Evolutionary conservation across 192 early-diverging fungal genomes (phyloP), one percentile per base, ranked within the genome.

Genomic region (Paraglomus brasilianum): DNA sequence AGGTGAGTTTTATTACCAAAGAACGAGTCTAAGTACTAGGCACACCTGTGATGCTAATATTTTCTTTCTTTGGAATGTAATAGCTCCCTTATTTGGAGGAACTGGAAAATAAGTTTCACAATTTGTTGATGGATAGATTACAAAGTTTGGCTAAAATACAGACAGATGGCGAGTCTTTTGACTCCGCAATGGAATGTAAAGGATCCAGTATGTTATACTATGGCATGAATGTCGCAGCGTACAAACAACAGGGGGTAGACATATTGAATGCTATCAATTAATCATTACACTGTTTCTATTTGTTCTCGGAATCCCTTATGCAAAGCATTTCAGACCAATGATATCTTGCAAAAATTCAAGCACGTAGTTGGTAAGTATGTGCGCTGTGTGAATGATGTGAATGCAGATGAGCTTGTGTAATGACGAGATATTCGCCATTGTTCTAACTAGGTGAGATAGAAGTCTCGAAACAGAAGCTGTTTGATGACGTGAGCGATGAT

Each of bases 41-140:
- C 38, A 11, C 19, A 55, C 14, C 38, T 9, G 21, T 55, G 11
- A 55, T 41, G 38, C 11, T n/a, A 44, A 42, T 63, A 13, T 30
- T 24, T 66, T 13, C 6, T 30, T 0, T 49, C 17, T n/a, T 14
- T 51, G 13, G 8, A 22, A 9, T 51, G 13, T 56, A 55, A 3
- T 62, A 81, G 75, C 80, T 81, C 66, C 81, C 84, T 0, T 75
- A 76, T n/a, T 58, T 86, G 13, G 82, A 82, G 46, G 66, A 82
- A 39, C 67, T 84, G 13, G 84, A 86, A 57, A 57, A 57, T n/a
- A 76, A 82, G n/a, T 79, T 72, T 43, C 61, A 74, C 41, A 57
- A 68, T 8, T 24, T 81, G 19, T 65, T 86, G 9, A 53, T 62
- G 4, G 66, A 74, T 14, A 63, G 73, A 42, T 69, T 71, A 4